Base-by-base conservation (phyloP, 2,329 filamentous ascomycete species). In the Penicillium sp. region DNA sequence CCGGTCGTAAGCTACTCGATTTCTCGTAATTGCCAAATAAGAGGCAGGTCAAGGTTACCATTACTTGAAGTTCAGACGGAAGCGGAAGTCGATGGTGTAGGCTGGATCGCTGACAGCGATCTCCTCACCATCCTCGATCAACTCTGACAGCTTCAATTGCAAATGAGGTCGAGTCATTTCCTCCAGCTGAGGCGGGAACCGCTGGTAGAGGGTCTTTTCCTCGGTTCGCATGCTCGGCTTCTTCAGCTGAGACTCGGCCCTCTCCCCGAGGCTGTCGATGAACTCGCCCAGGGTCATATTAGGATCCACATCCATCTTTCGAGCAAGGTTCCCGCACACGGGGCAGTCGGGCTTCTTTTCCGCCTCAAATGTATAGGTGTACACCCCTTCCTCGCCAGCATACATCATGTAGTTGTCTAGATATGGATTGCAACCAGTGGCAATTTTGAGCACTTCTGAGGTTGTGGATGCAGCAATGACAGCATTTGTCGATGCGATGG, bases 381-480 rank as follows among this genome's bases (percentile, higher is more conserved):
- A 99, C 61, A 99, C 88, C 61, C 89, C 84, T 67, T 96, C 93
- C 67, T 97, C 92, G 43, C 95, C 94, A 11, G 91, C 96, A 74
- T 99, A 99, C 90, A 97, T 96, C 92, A 97, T 97, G 77, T 99
- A 99, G 72, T 96, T 96, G 52, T 88, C 88, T 14, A 99, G 80
- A 60, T 86, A 87, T 0, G 93, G 91, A 30, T 93, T 94, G 35
- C 87, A 84, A 45, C 82, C 85, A 13, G 90, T 96, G 39, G 88
- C 89, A 59, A 99, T 90, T 76, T 99, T 99, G 76, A 97, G 86
- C 1, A 92, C 93, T 74, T 99, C 94, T 62, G 96, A 97, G 74
- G 94, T 97, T 74, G 93, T 97, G 48, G 90, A 88, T 1, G 93
- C 94, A 1, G 94, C 94, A 60, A 99, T 89, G 65, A 99, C 94